These are phyloP conservation scores for Mycena leptocephala DNA, from an alignment of 768 basidiomycete species.

Conservation along the genomic window DNA sequence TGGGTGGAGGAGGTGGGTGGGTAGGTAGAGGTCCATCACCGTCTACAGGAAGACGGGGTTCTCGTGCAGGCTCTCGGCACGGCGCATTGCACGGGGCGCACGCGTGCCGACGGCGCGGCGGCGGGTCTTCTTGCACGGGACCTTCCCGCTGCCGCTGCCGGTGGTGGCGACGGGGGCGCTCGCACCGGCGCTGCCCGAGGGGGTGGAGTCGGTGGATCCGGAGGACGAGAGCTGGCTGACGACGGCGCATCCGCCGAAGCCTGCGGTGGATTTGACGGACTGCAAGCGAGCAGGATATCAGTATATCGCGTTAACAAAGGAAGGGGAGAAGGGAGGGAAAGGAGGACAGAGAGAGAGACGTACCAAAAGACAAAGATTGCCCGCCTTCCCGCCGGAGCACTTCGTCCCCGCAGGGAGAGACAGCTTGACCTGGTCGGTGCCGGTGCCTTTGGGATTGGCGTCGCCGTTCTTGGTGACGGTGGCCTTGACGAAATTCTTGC, in stretches of 20 bases:
- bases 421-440: conserved; percentile 43
- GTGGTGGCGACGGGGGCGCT: not conserved
- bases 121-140: not conserved
- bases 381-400: conserved; percentile 49
- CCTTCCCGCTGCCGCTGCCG: not conserved
- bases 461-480: conserved; percentile 30
- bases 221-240: conserved; percentile 10
- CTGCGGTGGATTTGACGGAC: conserved; percentile 33
- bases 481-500: conserved; percentile 27
- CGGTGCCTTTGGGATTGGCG: not conserved
- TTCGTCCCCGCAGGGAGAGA: conserved; percentile 48
- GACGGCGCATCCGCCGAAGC: conserved; percentile 31
- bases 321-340: too few species aligned
- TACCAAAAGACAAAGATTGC: conserved; percentile 48
- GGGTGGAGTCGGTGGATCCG: not conserved
- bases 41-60: not conserved
- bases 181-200: not conserved
- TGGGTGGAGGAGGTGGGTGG: too few species aligned
- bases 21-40: too few species aligned
- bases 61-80: not conserved
- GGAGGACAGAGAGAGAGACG: not conserved
- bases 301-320: too few species aligned
- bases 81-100: not conserved
- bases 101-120: not conserved
- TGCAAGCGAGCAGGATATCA: too few species aligned